These are phyloP conservation scores for Trametes meyenii DNA, from an alignment of 768 basidiomycete species.

Conservation along the genomic window DNA sequence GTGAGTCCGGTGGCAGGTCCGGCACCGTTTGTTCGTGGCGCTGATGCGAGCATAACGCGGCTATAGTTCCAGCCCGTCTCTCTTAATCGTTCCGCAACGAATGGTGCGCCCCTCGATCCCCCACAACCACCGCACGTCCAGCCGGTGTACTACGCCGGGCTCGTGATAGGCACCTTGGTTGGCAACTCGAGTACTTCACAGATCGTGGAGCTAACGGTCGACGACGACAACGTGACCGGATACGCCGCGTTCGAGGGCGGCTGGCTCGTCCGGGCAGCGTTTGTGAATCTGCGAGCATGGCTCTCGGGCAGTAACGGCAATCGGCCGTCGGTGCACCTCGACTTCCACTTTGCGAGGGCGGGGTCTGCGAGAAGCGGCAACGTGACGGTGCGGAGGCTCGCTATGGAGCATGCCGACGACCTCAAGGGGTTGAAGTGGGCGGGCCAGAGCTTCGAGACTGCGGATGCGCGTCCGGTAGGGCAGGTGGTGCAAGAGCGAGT, in stretches of 20 bases:
- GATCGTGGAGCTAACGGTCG: constrained; percentile 50
- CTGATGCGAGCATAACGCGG: too few relatives aligned
- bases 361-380: not conserved
- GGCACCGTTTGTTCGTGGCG: too few relatives aligned
- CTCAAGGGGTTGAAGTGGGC: constrained; percentile 29
- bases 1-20: constrained; percentile 35
- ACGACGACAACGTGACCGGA: constrained; percentile 52
- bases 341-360: constrained; percentile 39
- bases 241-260: constrained; percentile 62
- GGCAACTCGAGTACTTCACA: constrained; percentile 46
- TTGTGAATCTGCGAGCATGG: constrained; percentile 62
- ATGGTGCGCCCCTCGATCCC: constrained; percentile 52
- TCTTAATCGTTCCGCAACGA: constrained; percentile 57
- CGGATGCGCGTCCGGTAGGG: constrained; percentile 26
- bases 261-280: constrained; percentile 48
- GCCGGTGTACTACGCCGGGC: constrained; percentile 67
- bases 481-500: constrained; percentile 21
- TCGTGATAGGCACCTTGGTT: constrained; percentile 61
- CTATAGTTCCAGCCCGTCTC: constrained; percentile 63
- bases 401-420: constrained; percentile 34
- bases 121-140: constrained; percentile 64
- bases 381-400: constrained; percentile 24
- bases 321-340: constrained; percentile 41
- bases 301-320: constrained; percentile 38
- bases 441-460: constrained; percentile 33